phyloP scores from a whole-genome alignment of 805 yeast species.

The Spathaspora girioi region DNA sequence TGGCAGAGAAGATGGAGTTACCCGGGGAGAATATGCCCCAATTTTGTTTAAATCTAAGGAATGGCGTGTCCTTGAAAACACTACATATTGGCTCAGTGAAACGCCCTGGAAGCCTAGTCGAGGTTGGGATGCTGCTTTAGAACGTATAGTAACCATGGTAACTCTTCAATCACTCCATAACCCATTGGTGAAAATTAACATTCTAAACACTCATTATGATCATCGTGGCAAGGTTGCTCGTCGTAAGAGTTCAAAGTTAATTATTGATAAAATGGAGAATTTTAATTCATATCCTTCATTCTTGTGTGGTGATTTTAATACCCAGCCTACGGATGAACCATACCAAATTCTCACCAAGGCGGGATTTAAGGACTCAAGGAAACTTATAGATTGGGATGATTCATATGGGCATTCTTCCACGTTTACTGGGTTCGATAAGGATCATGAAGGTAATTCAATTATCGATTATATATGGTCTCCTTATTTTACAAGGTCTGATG shows the following conservation, averaged over 20 bases:
- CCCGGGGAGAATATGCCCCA: slow-evolving; percentile 34
- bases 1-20: slow-evolving; percentile 30
- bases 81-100: slow-evolving; percentile 39
- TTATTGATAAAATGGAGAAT: slow-evolving; percentile 29
- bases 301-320: slow-evolving; percentile 41
- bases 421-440: slow-evolving; percentile 46
- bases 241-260: slow-evolving; percentile 28
- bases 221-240: slow-evolving; percentile 38
- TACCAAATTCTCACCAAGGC: slow-evolving; percentile 32
- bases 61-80: slow-evolving; percentile 26
- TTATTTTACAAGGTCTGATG: slow-evolving; percentile 13
- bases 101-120: slow-evolving; percentile 34
- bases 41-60: slow-evolving; percentile 28
- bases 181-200: slow-evolving; percentile 23
- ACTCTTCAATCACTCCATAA: slow-evolving; percentile 27
- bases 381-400: slow-evolving; percentile 18
- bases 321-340: slow-evolving; percentile 39
- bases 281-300: slow-evolving; percentile 32
- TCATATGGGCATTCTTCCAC: slow-evolving; percentile 44
- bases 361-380: slow-evolving; percentile 38
- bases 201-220: slow-evolving; percentile 42
- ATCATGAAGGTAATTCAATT: slow-evolving; percentile 20
- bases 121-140: slow-evolving; percentile 44
- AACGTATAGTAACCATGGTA: slow-evolving; percentile 38
- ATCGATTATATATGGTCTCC: slow-evolving; percentile 49